Percentiles rank a stretch among this genome's conserved stretches.
phyloP scores from a whole-genome alignment of 768 basidiomycete genomes.

The Pleurotus sapidus region DNA sequence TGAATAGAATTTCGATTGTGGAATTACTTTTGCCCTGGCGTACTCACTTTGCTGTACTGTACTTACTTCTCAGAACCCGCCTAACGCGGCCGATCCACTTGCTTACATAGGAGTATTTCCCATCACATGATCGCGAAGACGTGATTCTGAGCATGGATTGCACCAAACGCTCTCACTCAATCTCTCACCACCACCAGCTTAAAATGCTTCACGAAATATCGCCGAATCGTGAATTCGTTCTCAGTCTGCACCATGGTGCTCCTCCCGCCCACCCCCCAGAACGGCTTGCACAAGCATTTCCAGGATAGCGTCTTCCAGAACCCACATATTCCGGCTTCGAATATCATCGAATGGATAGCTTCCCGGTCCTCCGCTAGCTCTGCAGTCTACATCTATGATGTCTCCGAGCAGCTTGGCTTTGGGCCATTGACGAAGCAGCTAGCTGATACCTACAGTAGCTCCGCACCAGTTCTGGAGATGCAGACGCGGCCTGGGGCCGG shows the following conservation, averaged over 20 bases:
- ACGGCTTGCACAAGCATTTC: neutral
- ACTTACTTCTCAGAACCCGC: too few species aligned
- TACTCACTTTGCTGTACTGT: too few species aligned
- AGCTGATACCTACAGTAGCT: slow-evolving; percentile 37
- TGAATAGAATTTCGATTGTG: slow-evolving; percentile 15
- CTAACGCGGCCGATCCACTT: too few species aligned
- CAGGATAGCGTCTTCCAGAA: slow-evolving; percentile 34
- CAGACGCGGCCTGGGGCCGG: slow-evolving; percentile 89
- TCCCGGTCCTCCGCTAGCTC: slow-evolving; percentile 57
- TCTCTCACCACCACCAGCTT: slow-evolving; percentile 14
- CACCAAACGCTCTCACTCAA: slow-evolving; percentile 17
- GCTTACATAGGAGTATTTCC: slow-evolving; percentile 1
- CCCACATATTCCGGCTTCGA: slow-evolving; percentile 52
- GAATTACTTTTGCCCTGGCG: neutral
- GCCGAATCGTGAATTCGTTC: neutral
- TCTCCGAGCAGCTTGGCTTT: slow-evolving; percentile 83
- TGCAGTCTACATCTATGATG: slow-evolving; percentile 76
- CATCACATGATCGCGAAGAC: slow-evolving; percentile 26
- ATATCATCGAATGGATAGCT: slow-evolving; percentile 65
- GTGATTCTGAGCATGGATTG: slow-evolving; percentile 42
- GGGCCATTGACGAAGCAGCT: slow-evolving; percentile 70
- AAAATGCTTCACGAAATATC: slow-evolving; percentile 12
- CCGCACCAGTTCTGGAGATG: slow-evolving; percentile 59
- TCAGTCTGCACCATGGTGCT: slow-evolving; percentile 1
- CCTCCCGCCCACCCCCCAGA: slow-evolving; percentile 9